Evolutionary conservation across 164 flowering plant species (phyloP), one percentile per base, ranked within the genome.

Genomic region (Tinospora cordifolia): DNA sequence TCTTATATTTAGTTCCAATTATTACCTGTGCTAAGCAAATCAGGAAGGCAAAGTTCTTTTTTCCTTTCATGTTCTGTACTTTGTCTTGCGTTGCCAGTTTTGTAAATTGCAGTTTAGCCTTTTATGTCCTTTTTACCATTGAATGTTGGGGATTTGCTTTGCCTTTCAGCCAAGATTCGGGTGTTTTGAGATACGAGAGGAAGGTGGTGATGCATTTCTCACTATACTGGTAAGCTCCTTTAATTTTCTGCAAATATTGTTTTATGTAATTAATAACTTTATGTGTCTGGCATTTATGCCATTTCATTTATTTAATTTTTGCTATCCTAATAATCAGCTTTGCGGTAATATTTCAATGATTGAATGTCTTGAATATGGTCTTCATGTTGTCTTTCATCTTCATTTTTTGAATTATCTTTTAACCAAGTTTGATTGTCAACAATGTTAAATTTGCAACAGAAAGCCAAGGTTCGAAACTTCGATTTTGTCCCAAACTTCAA

Each of bases 121-220:
- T 25, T 39, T 38, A 8, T 39, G 59, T 38, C 21, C 25, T 22
- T 7, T 30, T 21, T 13, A 8, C 40, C 27, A 8, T 44, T 26
- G 34, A 25, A 59, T 30, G 19, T 40, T 60, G n/a, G 22, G n/a
- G 25, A 17, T 65, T 24, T 64, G 8, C 25, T 59, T 30, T 30
- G 27, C 24, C 25, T 74, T 65, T 66, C 87, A 88, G 98, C 98
- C 98, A 14, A 85, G 96, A 78, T 88, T 82, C 66, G 96, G 98
- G 66, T 92, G 96, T 84, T 89, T 90, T 81, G 98, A 92, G 67
- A 77, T 89, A 19, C 87, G 93, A 19, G 88, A 81, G 73, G 86
- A 88, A 68, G 86, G 80, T 72, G 98, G 93, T 0, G 81, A 86
- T 69, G 78, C 22, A 14, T 87, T 90, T 76, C 54, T 90, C 74